Evolutionary conservation across 2,329 filamentous ascomycete species (phyloP), one percentile per base, ranked within the genome.

Genomic region (Penicillium concentricum): DNA sequence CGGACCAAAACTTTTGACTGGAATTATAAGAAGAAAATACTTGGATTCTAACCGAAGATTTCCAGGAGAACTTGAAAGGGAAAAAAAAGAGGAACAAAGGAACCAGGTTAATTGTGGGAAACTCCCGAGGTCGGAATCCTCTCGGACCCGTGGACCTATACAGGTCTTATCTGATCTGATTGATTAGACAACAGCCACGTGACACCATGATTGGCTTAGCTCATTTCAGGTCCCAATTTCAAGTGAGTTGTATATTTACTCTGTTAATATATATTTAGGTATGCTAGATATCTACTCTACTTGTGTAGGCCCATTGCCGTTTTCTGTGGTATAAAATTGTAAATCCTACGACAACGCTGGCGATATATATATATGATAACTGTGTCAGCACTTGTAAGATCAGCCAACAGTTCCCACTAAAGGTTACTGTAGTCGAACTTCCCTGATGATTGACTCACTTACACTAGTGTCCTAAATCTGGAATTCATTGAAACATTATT

Each of bases 151-250:
- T 10, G 28, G 28, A 32, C 30, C 30, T 32, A 32, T 35, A 16
- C 30, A 35, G 13, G 51, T 53, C 59, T 61, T 59, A 61, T 61
- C 59, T 55, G 57, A 61, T 61, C 51, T 45, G 54, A 57, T 57
- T 57, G 54, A 57, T 57, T 54, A 57, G 51, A 59, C 41, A 54
- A 49, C 16, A 22, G 26, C 26, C 59, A 54, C 42, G 56, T 57
- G 54, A 52, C n/a, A 30, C 13, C 9, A 28, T 35, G 20, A 20
- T 26, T 46, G 41, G 50, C 18, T 24, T 34, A 44, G 18, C 46
- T 13, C 6, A 16, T 46, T 24, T 37, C 45, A 16, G 42, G 42
- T n/a, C 22, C 7, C 13, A 20, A 28, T 24, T 20, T 35, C 13
- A 35, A 22, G 44, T 34, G 44, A n/a, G 15, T 20, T 15, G 28